Percentiles rank a stretch among this genome's conserved stretches.
These are phyloP conservation scores for Aspergillus phoenicis DNA, from an alignment of 2,329 filamentous ascomycete species.

Conservation along the genomic window DNA sequence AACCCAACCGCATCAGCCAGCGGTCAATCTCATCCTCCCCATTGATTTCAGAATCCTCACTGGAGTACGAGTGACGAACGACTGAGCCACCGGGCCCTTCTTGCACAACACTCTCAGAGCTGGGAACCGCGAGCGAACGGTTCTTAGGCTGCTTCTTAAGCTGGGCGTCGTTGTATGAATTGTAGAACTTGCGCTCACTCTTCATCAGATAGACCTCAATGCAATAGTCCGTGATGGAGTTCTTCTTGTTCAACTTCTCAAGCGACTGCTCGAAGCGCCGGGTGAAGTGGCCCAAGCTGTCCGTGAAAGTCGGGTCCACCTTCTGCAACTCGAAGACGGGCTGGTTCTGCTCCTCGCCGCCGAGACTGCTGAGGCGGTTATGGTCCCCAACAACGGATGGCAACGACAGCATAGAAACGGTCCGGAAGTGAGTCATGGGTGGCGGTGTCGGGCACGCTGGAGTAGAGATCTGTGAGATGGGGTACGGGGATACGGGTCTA, in stretches of 20 bases:
- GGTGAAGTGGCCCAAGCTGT: slow-evolving; percentile 63
- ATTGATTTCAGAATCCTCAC: slow-evolving; percentile 33
- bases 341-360: slow-evolving; percentile 57
- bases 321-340: slow-evolving; percentile 60
- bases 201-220: slow-evolving; percentile 67
- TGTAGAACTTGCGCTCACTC: slow-evolving; percentile 68
- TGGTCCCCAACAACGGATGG: slow-evolving; percentile 61
- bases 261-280: slow-evolving; percentile 60
- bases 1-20: slow-evolving; percentile 58
- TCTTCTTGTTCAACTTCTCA: slow-evolving; percentile 55
- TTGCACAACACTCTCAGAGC: background rate
- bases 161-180: slow-evolving; percentile 58
- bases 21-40: slow-evolving; percentile 50
- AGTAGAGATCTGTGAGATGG: slow-evolving; percentile 7
- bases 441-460: background rate
- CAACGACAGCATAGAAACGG: slow-evolving; percentile 55
- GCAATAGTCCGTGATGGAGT: slow-evolving; percentile 60
- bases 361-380: slow-evolving; percentile 22
- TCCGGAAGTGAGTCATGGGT: slow-evolving; percentile 22
- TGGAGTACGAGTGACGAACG: slow-evolving; percentile 15
- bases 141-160: slow-evolving; percentile 34
- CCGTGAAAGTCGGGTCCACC: slow-evolving; percentile 67
- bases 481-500: slow-evolving; percentile 6
- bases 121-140: background rate
- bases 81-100: background rate